A percentile compares a stretch with the other conserved stretches of the same genome.
Conservation (phyloP, 1,139 yeast species). For the Taphrina wiesneri region DNA sequence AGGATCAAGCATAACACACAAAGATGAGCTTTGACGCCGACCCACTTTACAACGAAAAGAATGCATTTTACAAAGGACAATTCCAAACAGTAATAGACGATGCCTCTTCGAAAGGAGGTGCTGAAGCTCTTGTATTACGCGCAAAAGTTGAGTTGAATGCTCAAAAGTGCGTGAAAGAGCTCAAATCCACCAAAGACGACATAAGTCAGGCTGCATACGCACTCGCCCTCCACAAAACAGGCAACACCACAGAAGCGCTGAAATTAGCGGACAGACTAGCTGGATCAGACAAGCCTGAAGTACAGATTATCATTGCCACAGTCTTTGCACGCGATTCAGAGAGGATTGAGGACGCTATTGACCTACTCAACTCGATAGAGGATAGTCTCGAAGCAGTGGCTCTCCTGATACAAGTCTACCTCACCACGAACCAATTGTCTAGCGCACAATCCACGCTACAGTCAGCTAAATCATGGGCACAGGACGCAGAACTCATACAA, state of each 20-base stretch:
- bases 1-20: not conserved
- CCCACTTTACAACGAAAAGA: constrained; percentile 28
- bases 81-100: constrained; percentile 13
- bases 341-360: constrained; percentile 45
- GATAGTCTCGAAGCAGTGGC: constrained; percentile 44
- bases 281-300: constrained; percentile 36
- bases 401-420: constrained; percentile 47
- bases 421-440: constrained; percentile 45
- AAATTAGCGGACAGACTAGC: constrained; percentile 42
- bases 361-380: constrained; percentile 43
- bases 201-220: constrained; percentile 41
- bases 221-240: constrained; percentile 41
- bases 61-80: constrained; percentile 27
- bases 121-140: constrained; percentile 18
- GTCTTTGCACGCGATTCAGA: constrained; percentile 46
- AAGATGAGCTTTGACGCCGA: constrained; percentile 23
- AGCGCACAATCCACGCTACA: constrained; percentile 46
- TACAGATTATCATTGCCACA: constrained; percentile 41
- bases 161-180: not conserved
- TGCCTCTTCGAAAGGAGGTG: constrained; percentile 6
- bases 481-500: constrained; percentile 68
- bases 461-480: constrained; percentile 54
- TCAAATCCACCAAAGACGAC: constrained; percentile 1
- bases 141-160: constrained; percentile 23
- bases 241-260: constrained; percentile 40